Evolutionary conservation across 495 filamentous ascomycete species (phyloP).

Genomic region (Penicillium fimorum): DNA sequence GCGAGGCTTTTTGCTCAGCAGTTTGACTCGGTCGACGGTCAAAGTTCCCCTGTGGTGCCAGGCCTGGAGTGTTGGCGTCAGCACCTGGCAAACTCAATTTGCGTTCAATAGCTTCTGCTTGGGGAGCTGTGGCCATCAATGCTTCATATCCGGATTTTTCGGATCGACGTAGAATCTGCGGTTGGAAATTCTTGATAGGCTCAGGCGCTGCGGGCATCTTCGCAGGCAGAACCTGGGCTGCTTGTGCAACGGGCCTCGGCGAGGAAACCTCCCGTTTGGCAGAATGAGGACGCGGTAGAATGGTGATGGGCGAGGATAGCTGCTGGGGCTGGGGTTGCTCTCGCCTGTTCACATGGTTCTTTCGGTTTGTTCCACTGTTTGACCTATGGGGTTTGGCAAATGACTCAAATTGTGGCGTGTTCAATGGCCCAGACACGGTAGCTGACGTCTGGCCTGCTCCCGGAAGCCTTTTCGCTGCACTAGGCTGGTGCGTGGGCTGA

Average conservation of each 20-base stretch:
- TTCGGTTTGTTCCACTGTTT: conserved; percentile 26
- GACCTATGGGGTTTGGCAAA: conserved; percentile 27
- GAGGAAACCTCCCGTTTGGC: conserved; percentile 33
- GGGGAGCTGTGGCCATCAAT: conserved; percentile 17
- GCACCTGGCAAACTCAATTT: conserved; percentile 17
- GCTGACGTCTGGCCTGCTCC: conserved; percentile 34
- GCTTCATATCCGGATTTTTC: conserved; percentile 34
- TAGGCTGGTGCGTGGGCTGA: conserved; percentile 15
- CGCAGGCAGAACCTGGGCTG: conserved; percentile 20
- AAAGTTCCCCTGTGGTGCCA: conserved; percentile 20
- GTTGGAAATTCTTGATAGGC: conserved; percentile 53
- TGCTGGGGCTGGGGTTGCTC: conserved; percentile 21
- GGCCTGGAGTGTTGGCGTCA: conserved; percentile 5
- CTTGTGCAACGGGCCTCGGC: conserved; percentile 15
- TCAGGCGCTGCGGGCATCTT: conserved; percentile 27
- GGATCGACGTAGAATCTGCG: conserved; percentile 58
- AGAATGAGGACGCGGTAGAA: conserved; percentile 42
- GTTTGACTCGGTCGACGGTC: conserved; percentile 49
- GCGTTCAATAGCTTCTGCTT: conserved; percentile 9
- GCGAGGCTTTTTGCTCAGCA: conserved; percentile 61
- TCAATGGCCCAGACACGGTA: conserved; percentile 52
- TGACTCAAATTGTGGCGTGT: conserved; percentile 49
- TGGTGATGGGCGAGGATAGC: conserved; percentile 43
- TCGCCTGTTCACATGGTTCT: conserved; percentile 20
- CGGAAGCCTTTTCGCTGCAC: conserved; percentile 12